These are phyloP conservation scores for Monosporascus sp. DNA, from an alignment of 2,329 filamentous ascomycete species.

Conservation along the genomic window DNA sequence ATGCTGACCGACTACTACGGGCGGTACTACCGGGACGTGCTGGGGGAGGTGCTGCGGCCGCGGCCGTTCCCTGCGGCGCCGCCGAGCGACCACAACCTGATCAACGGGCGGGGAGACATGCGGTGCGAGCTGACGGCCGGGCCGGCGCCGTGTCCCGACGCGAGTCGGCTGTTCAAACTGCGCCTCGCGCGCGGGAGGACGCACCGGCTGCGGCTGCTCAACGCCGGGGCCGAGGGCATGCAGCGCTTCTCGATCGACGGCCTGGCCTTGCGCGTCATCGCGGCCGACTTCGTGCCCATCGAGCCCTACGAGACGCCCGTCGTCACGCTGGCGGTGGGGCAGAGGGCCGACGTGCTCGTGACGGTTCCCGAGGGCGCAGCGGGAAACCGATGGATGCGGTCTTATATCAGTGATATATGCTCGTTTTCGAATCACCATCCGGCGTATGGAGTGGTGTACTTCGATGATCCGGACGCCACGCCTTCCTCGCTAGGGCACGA, in stretches of 20 bases:
- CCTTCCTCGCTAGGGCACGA: too few relatives aligned
- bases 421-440: background rate
- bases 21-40: slow-evolving; percentile 4
- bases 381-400: slow-evolving; percentile 13
- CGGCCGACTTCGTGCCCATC: slow-evolving; percentile 42
- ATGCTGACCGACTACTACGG: too few relatives aligned
- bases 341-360: slow-evolving; percentile 12
- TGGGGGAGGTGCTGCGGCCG: too few relatives aligned
- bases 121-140: slow-evolving; percentile 24
- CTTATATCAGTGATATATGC: slow-evolving; percentile 6
- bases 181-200: slow-evolving; percentile 28
- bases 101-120: slow-evolving; percentile 28
- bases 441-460: background rate
- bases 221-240: slow-evolving; percentile 31
- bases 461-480: slow-evolving; percentile 8
- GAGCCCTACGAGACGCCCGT: slow-evolving; percentile 39
- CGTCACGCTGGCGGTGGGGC: slow-evolving; percentile 11
- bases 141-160: slow-evolving; percentile 10
- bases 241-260: slow-evolving; percentile 37
- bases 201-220: slow-evolving; percentile 36
- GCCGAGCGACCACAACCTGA: slow-evolving; percentile 25
- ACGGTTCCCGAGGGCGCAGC: slow-evolving; percentile 8
- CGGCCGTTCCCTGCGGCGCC: slow-evolving; percentile 6
- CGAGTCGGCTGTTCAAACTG: slow-evolving; percentile 11
- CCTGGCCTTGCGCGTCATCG: slow-evolving; percentile 41